Base-by-base conservation (phyloP, 2,329 filamentous ascomycete genomes). In the Hypoxylon sp. region DNA sequence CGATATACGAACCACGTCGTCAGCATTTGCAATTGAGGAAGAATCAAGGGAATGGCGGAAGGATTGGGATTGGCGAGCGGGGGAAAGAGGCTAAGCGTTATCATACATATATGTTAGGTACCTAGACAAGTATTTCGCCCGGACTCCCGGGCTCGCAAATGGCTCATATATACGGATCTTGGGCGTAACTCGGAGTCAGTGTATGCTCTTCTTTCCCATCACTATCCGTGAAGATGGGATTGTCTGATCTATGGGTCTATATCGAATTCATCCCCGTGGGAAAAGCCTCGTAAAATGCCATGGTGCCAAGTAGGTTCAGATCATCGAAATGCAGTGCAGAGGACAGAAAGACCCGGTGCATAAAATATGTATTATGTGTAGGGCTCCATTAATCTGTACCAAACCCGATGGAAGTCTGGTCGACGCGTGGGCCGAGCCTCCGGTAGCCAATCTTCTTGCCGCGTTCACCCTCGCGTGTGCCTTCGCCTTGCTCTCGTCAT, bases 311-410 rank as follows among this genome's bases (percentile, higher is more conserved):
- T 44, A 29, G 26, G 22, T 10, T 47, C n/a, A 31, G 31, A 57
- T n/a, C 3, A 50, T 14, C 19, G 3, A n/a, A 29, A 14, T 29
- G 13, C 19, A 29, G 13, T 44, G 1, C 37, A 46, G 8, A 10
- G 51, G 9, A 22, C 24, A 47, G 53, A 58, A 33, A 13, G 44
- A n/a, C 39, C 53, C 26, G 19, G 37, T n/a, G 5, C 57, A 57
- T 61, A 61, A 31, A 13, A 47, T 11, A 17, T 9, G n/a, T 54
- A 24, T 39, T 37, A 54, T 57, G 52, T 50, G 52, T 22, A 48
- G 14, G 39, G 52, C 17, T 58, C 57, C 26, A 37, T 51, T 54
- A 59, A 59, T 63, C 51, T 59, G 46, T 63, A 67, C 64, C 64
- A 44, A 37, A 48, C n/a, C 10, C 47, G 5, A 13, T 11, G 6